Base-by-base conservation (phyloP, 768 basidiomycete species). In the Suillus hirtellus region DNA sequence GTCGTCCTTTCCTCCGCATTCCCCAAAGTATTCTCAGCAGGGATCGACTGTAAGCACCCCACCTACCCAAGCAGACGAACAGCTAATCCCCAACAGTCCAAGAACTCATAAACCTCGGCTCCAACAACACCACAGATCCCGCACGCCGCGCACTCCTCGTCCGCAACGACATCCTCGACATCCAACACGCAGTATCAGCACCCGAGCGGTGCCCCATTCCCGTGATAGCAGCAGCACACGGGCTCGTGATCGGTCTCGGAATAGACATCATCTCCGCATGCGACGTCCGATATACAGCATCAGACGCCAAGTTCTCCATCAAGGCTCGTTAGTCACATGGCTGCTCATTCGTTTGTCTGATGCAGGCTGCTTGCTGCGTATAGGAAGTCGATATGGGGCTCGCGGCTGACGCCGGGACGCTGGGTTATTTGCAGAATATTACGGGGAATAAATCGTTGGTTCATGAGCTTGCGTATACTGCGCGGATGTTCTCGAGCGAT, bases 371-470 rank as follows among this genome's bases (percentile, higher is more conserved):
- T 27, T 46, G n/a, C 40, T 27, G 11, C 14, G 31, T 34, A 12
- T 50, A 93, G 92, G 92, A 96, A 81, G 88, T 93, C 3, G 91
- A 95, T 70, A 82, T 95, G 31, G 94, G 91, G 0, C 79, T 96
- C 0, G 94, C 95, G 2, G 89, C 95, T 0, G 95, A 96, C 71
- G 87, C 95, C 46, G 95, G 95, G 0, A 87, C 92, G 0, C 84
- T 96, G 7, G 91, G 94, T 1, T 86, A 88, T 59, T 78, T 96
- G 7, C 92, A 91, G 0, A 92, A 92, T 68, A 81, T 92, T 53
- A 83, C 84, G 0, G 92, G 87, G 0, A 95, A 93, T 75, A 81
- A 85, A 35, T 91, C 89, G 2, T 79, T 90, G 14, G 76, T 86
- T 2, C 82, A 85, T 54, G 95, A 96, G 72, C 80, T 95, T 14